phyloP scores from a whole-genome alignment of 2,329 filamentous ascomycete species.

The Penicillium sp. region DNA sequence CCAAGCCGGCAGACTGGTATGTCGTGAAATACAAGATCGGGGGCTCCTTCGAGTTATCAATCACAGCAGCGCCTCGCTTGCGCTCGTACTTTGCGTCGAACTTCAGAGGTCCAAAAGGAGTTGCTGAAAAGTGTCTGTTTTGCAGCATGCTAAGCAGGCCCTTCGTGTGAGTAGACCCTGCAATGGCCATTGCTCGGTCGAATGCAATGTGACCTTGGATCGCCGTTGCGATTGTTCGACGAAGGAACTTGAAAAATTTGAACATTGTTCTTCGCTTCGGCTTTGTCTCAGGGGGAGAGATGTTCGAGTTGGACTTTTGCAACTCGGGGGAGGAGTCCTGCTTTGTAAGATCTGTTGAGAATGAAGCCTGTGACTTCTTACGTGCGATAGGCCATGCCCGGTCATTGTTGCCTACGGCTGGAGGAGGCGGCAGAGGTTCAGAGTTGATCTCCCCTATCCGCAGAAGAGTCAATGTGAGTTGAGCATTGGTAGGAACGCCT shows the following conservation, averaged over 20 bases:
- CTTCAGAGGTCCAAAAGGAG: conserved; percentile 67
- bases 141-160: conserved; percentile 71
- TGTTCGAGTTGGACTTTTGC: not conserved
- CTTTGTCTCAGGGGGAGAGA: conserved; percentile 7
- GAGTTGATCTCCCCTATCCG: conserved; percentile 80
- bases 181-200: conserved; percentile 68
- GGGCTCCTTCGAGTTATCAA: conserved; percentile 47
- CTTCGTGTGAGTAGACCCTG: conserved; percentile 62
- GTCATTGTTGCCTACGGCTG: conserved; percentile 41
- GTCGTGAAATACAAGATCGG: conserved; percentile 61
- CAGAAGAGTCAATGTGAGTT: conserved; percentile 76
- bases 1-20: conserved; percentile 27
- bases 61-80: conserved; percentile 69
- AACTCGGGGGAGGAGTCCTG: conserved; percentile 38
- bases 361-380: conserved; percentile 52
- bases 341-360: conserved; percentile 59
- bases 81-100: conserved; percentile 72
- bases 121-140: conserved; percentile 39
- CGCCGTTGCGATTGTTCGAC: conserved; percentile 66
- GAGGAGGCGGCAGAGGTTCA: conserved; percentile 69
- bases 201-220: conserved; percentile 70
- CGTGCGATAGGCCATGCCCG: conserved; percentile 25
- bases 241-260: conserved; percentile 64
- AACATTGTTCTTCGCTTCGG: conserved; percentile 43
- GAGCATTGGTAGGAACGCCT: conserved; percentile 81